Conservation (phyloP, 805 yeast species). For the Saccharomycopsis vini region DNA sequence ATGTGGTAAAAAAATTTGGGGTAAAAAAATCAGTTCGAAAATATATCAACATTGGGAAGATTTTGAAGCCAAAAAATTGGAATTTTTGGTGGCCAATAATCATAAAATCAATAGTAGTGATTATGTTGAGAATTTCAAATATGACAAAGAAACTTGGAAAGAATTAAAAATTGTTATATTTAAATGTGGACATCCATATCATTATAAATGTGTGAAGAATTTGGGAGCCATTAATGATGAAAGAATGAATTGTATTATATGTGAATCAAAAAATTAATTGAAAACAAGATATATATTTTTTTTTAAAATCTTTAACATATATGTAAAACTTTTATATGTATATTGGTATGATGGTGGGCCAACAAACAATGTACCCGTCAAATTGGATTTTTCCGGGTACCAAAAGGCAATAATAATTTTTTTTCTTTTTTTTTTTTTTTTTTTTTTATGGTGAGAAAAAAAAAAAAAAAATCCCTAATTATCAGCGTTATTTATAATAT, state of each 20-base stretch:
- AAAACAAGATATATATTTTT: constrained; percentile 1
- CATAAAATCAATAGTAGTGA: constrained; percentile 12
- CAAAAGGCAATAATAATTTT: too few relatives aligned
- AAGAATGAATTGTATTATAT: constrained; percentile 32
- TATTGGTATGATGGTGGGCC: too few relatives aligned
- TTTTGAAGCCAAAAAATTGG: constrained; percentile 25
- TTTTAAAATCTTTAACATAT: neutral
- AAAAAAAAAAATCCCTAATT: too few relatives aligned
- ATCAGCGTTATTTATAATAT: too few relatives aligned
- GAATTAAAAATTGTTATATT: constrained; percentile 39
- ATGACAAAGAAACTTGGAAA: constrained; percentile 9
- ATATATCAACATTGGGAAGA: constrained; percentile 53
- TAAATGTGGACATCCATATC: constrained; percentile 62
- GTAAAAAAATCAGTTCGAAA: constrained; percentile 43
- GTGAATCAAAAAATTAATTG: constrained; percentile 20
- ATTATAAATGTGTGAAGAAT: constrained; percentile 43
- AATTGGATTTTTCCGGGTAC: too few relatives aligned
- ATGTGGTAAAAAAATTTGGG: constrained; percentile 71
- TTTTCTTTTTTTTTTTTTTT: too few relatives aligned
- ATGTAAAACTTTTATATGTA: too few relatives aligned
- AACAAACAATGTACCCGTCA: too few relatives aligned
- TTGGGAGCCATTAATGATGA: constrained; percentile 31
- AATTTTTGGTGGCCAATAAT: constrained; percentile 3
- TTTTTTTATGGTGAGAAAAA: too few relatives aligned
- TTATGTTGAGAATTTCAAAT: constrained; percentile 13